These are phyloP conservation scores for Hanseniaspora meyeri DNA, from an alignment of 805 yeast species.

Conservation along the genomic window DNA sequence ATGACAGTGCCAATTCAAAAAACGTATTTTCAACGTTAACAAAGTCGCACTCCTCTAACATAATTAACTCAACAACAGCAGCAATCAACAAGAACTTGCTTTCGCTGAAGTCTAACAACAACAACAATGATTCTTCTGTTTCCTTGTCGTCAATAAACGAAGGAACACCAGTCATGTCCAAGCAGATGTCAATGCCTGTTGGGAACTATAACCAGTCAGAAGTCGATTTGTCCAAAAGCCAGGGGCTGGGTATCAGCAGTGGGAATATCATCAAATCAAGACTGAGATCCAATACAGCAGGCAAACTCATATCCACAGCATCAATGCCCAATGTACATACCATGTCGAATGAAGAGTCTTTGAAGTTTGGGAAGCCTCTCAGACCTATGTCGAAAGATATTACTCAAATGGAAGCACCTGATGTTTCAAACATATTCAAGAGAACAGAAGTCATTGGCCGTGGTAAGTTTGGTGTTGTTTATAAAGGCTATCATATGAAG, in stretches of 20 bases:
- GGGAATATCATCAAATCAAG: neutral
- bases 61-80: neutral
- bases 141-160: neutral
- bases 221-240: neutral
- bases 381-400: neutral
- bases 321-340: neutral
- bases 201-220: neutral
- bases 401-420: slow-evolving; percentile 11
- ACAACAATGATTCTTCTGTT: neutral
- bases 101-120: neutral
- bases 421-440: slow-evolving; percentile 39
- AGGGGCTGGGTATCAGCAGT: neutral
- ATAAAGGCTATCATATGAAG: slow-evolving; percentile 62
- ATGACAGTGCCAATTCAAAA: neutral
- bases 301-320: neutral
- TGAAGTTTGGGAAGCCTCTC: neutral
- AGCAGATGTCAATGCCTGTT: neutral
- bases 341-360: neutral
- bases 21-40: neutral
- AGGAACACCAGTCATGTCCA: neutral
- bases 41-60: slow-evolving; percentile 1
- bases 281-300: slow-evolving; percentile 5
- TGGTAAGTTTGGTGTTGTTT: slow-evolving; percentile 95
- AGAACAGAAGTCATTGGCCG: slow-evolving; percentile 86
- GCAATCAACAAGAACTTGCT: neutral